A percentile compares a stretch with the other conserved stretches of the same genome.
These are phyloP conservation scores for Picochlorum sp. DNA, from an alignment of 139 green algal species.

Conservation along the genomic window DNA sequence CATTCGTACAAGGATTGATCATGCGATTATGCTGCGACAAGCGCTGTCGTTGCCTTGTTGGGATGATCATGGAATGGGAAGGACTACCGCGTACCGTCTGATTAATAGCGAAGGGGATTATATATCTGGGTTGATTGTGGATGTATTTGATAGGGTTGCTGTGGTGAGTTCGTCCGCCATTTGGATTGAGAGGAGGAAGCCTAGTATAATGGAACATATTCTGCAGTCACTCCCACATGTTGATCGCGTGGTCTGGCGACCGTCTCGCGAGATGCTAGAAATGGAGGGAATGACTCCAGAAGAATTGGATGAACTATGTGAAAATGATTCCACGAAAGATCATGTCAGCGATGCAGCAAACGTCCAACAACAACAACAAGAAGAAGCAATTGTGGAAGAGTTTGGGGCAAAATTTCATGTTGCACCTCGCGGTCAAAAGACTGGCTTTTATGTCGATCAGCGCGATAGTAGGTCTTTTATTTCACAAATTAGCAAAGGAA, in stretches of 20 bases:
- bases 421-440: slow-evolving; percentile 53
- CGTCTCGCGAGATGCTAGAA: slow-evolving; percentile 39
- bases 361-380: background rate
- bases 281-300: slow-evolving; percentile 45
- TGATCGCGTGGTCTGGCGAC: slow-evolving; percentile 47
- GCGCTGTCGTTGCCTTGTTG: slow-evolving; percentile 32
- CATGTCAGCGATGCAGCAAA: too few relatives aligned
- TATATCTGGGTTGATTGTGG: slow-evolving; percentile 59
- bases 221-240: slow-evolving; percentile 1
- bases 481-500: slow-evolving; percentile 35
- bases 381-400: slow-evolving; percentile 41
- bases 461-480: slow-evolving; percentile 68
- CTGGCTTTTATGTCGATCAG: slow-evolving; percentile 77
- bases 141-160: slow-evolving; percentile 24
- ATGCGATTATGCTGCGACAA: slow-evolving; percentile 36
- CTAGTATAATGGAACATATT: slow-evolving; percentile 12
- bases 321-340: background rate
- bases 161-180: slow-evolving; percentile 37
- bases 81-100: slow-evolving; percentile 53
- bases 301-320: slow-evolving; percentile 2
- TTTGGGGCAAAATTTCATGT: slow-evolving; percentile 35
- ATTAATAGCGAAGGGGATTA: slow-evolving; percentile 79
- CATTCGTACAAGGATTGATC: slow-evolving; percentile 12
- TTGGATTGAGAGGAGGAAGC: slow-evolving; percentile 37
- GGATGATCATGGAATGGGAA: background rate